Percentiles rank a stretch among this genome's conserved stretches.
Evolutionary conservation across 805 yeast genomes (phyloP).

Genomic region (Tetrapisispora pingtungensis): DNA sequence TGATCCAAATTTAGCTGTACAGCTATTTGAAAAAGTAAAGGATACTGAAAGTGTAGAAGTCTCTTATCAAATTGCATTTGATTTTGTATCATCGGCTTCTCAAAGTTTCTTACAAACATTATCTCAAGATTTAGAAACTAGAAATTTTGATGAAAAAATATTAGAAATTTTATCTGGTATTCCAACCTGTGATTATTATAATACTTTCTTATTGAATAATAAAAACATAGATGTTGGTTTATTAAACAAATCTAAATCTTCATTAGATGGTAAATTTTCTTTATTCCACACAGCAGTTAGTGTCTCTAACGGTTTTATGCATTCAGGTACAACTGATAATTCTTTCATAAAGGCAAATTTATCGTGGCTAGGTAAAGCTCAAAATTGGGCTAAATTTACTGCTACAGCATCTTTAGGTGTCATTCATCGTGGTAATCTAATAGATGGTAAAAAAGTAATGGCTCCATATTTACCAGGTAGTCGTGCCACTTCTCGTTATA

Average conservation of each 20-base stretch:
- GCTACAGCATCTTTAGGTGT: conserved; percentile 98
- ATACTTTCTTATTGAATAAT: conserved; percentile 77
- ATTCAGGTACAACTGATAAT: conserved; percentile 93
- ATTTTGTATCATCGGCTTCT: conserved; percentile 81
- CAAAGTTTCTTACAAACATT: conserved; percentile 71
- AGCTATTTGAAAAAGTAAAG: conserved; percentile 49
- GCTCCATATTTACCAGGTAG: conserved; percentile 85
- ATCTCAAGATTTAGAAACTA: conserved; percentile 32
- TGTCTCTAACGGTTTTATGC: conserved; percentile 88
- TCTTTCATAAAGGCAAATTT: conserved; percentile 80
- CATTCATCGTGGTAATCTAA: conserved; percentile 86
- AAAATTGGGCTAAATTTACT: conserved; percentile 95
- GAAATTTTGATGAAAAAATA: conserved; percentile 34
- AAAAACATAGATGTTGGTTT: conserved; percentile 79
- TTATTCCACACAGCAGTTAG: conserved; percentile 94
- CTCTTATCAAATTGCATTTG: conserved; percentile 92
- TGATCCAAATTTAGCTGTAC: conserved; percentile 59
- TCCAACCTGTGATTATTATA: conserved; percentile 87
- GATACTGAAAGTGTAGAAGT: conserved; percentile 39
- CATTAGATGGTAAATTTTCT: conserved; percentile 84
- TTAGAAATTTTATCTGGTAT: conserved; percentile 75
- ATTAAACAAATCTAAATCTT: conserved; percentile 68
- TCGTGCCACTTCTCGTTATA: conserved; percentile 51
- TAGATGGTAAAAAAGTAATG: conserved; percentile 79
- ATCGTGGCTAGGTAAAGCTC: conserved; percentile 96